Conservation (phyloP, 306 rosid genomes). For the Calophaca sinica region DNA sequence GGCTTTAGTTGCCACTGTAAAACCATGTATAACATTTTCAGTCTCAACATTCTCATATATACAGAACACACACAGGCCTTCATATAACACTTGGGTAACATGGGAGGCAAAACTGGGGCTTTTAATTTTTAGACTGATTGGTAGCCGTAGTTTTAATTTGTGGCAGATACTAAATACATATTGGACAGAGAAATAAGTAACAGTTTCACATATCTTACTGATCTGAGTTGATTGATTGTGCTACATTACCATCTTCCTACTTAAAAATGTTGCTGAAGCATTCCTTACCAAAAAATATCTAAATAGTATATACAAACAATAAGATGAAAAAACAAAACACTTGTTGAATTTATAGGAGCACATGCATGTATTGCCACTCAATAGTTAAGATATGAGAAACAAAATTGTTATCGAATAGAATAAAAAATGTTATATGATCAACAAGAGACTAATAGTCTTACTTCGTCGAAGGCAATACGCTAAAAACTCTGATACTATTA, state of each 20-base stretch:
- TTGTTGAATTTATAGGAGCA: conserved; percentile 21
- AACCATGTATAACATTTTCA: conserved; percentile 26
- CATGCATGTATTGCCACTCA: not conserved
- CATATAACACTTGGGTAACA: not conserved
- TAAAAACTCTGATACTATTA: conserved; percentile 69
- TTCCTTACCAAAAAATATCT: not conserved
- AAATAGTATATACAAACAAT: not conserved
- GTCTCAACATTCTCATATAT: conserved; percentile 3
- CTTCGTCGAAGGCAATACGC: conserved; percentile 84
- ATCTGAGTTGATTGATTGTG: not conserved
- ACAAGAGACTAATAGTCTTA: conserved; percentile 52
- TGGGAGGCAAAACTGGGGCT: not conserved
- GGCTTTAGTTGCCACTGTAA: not conserved
- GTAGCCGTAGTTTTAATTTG: conserved; percentile 18
- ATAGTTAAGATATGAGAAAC: conserved; percentile 22
- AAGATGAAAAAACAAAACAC: not conserved
- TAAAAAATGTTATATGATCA: conserved; percentile 4
- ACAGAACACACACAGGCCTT: not conserved
- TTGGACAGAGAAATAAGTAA: not conserved
- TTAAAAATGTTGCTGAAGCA: not conserved
- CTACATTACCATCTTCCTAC: conserved; percentile 2
- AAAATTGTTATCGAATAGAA: conserved; percentile 20
- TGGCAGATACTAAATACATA: conserved; percentile 1
- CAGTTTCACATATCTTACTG: too few species aligned
- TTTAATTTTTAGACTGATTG: not conserved